phyloP scores from a whole-genome alignment of 2,329 filamentous ascomycete genomes.

The Alternaria solani region DNA sequence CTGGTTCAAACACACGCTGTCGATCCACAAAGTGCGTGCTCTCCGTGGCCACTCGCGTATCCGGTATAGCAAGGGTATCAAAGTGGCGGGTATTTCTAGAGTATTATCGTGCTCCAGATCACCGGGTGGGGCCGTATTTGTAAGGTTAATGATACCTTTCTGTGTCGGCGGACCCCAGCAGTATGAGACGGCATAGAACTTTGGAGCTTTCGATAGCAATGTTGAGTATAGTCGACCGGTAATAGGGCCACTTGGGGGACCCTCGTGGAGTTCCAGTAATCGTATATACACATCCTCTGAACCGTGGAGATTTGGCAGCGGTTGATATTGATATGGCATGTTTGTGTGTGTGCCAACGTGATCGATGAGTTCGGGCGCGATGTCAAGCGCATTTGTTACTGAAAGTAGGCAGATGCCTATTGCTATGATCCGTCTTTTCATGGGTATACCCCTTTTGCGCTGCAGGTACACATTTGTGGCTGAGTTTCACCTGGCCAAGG shows the following conservation, averaged over 20 bases:
- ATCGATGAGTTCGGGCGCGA: neutral
- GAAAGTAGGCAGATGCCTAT: too few species aligned
- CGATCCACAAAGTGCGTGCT: neutral
- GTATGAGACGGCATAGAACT: neutral
- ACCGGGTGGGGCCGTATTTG: neutral
- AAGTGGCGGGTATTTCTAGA: rapidly evolving
- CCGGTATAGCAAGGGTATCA: neutral
- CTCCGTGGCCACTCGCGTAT: neutral
- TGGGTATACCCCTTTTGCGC: too few species aligned
- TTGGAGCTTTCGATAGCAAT: neutral
- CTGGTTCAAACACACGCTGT: neutral
- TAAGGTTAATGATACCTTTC: neutral
- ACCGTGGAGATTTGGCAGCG: neutral
- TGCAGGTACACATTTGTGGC: too few species aligned
- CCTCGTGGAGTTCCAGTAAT: neutral
- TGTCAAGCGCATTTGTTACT: too few species aligned
- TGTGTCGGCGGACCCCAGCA: neutral
- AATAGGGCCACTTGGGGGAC: neutral
- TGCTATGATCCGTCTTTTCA: too few species aligned
- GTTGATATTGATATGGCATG: neutral
- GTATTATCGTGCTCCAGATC: neutral
- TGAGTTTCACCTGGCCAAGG: too few species aligned
- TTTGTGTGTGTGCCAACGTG: neutral
- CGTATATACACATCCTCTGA: neutral
- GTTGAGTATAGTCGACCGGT: neutral